Conservation (phyloP, 2,329 filamentous ascomycete genomes). For the Rhynchosporium secalis region DNA sequence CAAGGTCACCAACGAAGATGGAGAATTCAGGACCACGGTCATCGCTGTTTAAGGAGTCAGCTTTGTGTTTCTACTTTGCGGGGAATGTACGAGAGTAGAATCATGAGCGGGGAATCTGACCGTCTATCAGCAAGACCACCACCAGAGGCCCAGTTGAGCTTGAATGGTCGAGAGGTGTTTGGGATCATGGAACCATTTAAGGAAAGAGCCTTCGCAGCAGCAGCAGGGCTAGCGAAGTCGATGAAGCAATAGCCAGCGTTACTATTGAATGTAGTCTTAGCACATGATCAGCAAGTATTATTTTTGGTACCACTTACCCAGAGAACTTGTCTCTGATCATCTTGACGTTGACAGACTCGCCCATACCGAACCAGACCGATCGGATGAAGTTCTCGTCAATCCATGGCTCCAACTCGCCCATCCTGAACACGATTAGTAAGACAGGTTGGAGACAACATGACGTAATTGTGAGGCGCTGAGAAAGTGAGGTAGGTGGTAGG, state of each 20-base stretch:
- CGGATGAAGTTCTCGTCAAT: conserved; percentile 99
- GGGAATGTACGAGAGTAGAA: conserved; percentile 27
- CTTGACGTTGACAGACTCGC: conserved; percentile 96
- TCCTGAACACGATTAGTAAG: conserved; percentile 58
- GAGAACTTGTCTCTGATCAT: conserved; percentile 99
- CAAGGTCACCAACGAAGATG: conserved; percentile 97
- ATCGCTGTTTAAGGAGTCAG: conserved; percentile 59
- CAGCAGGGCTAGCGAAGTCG: conserved; percentile 80
- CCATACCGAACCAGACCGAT: conserved; percentile 86
- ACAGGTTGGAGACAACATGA: neutral
- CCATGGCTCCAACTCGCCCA: conserved; percentile 98
- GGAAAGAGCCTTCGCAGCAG: conserved; percentile 85
- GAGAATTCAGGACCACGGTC: conserved; percentile 95
- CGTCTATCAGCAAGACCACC: conserved; percentile 92
- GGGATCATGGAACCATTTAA: conserved; percentile 89
- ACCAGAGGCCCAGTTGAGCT: conserved; percentile 98
- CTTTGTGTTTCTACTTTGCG: conserved; percentile 13
- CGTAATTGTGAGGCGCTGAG: neutral
- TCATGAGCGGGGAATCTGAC: conserved; percentile 51
- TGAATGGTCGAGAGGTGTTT: conserved; percentile 93
- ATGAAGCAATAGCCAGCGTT: conserved; percentile 99
- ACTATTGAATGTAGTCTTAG: conserved; percentile 47
- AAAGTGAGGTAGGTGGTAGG: neutral
- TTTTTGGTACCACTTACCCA: conserved; percentile 60
- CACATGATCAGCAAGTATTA: conserved; percentile 15